Conservation (phyloP, 2,329 filamentous ascomycete genomes). For the Fusarium keratoplasticum region DNA sequence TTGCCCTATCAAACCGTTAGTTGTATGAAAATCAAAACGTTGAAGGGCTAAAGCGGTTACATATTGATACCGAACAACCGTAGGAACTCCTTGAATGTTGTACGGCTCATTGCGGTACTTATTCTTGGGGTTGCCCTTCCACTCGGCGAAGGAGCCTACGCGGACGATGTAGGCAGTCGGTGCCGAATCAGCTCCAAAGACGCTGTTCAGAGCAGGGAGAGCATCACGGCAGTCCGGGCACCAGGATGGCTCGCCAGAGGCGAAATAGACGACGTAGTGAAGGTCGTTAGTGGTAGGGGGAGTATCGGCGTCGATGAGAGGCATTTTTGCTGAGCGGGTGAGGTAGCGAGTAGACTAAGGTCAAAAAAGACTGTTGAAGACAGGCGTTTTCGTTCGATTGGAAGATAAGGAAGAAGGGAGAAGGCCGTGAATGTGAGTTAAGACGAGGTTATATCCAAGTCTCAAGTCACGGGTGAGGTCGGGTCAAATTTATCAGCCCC, state of each 20-base stretch:
- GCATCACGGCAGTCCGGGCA: constrained; percentile 45
- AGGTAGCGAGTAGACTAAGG: background rate
- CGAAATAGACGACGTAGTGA: constrained; percentile 48
- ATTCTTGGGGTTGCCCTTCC: constrained; percentile 40
- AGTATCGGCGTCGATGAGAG: constrained; percentile 40
- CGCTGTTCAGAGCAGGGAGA: constrained; percentile 37
- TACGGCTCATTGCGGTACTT: constrained; percentile 44
- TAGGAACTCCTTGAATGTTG: constrained; percentile 44
- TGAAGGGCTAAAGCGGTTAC: constrained; percentile 15
- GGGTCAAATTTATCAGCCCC: background rate
- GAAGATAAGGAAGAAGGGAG: background rate
- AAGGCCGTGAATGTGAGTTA: background rate
- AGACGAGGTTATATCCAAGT: background rate
- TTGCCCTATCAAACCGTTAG: constrained; percentile 27
- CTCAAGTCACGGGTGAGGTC: background rate
- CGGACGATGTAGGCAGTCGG: constrained; percentile 43
- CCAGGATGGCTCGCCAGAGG: constrained; percentile 46
- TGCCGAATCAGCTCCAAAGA: constrained; percentile 40
- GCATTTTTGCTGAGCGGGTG: constrained; percentile 35
- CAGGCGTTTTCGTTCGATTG: background rate
- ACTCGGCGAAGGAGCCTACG: constrained; percentile 40
- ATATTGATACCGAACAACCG: constrained; percentile 42
- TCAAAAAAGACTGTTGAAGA: background rate
- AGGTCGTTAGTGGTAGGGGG: constrained; percentile 40
- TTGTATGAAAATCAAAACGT: background rate